phyloP scores from a whole-genome alignment of 129 eudicot species.

The Gnaphalium uliginosum region DNA sequence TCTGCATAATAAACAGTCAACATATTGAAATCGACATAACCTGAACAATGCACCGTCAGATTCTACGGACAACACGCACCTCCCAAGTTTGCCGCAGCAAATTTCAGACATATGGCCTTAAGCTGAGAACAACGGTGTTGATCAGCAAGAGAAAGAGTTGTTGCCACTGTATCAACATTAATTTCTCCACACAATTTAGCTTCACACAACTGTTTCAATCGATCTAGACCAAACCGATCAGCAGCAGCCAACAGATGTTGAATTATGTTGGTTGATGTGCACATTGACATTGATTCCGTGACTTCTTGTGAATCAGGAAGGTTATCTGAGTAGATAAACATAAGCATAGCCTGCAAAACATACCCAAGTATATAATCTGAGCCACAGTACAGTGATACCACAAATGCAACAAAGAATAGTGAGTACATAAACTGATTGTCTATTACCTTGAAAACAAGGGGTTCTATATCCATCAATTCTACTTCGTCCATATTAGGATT shows the following conservation, averaged over 20 bases:
- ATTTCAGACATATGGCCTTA: constrained; percentile 82
- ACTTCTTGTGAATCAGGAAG: constrained; percentile 68
- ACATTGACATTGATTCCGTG: constrained; percentile 52
- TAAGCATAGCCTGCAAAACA: constrained; percentile 74
- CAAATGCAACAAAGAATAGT: background rate
- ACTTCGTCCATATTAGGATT: constrained; percentile 58
- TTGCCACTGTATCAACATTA: constrained; percentile 73
- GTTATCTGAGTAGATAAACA: constrained; percentile 69
- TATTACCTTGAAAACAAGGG: constrained; percentile 82
- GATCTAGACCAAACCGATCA: constrained; percentile 81
- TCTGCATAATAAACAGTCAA: background rate
- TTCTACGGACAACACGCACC: constrained; percentile 94
- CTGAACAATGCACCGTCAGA: constrained; percentile 53
- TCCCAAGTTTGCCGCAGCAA: constrained; percentile 92
- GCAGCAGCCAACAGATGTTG: constrained; percentile 97
- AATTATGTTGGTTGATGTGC: constrained; percentile 42
- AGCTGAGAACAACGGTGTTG: constrained; percentile 79
- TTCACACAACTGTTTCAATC: constrained; percentile 85
- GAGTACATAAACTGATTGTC: background rate
- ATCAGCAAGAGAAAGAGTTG: constrained; percentile 90
- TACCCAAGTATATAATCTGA: background rate
- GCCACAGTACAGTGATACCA: background rate
- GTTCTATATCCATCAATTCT: constrained; percentile 72
- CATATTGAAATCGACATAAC: background rate
- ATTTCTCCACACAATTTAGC: constrained; percentile 75